Conservation (phyloP, 169 alveolate species). For the Plasmodium malariae region DNA sequence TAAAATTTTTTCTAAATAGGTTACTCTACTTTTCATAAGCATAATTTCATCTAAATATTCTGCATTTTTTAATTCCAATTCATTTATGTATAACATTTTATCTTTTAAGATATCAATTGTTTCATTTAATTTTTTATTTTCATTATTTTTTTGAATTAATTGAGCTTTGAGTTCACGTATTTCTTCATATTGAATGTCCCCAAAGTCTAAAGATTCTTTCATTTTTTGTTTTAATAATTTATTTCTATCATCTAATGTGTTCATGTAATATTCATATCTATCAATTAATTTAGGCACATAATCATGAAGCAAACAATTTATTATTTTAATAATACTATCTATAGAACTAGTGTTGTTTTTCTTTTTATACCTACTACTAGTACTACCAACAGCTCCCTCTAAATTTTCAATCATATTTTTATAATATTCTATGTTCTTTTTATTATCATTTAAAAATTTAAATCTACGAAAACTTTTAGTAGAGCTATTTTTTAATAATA, state of each 20-base stretch:
- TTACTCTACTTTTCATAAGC: slow-evolving; percentile 47
- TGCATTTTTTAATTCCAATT: slow-evolving; percentile 55
- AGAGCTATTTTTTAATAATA: too few relatives aligned
- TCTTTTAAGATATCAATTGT: slow-evolving; percentile 47
- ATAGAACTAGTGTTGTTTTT: slow-evolving; percentile 30
- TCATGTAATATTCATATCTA: slow-evolving; percentile 69
- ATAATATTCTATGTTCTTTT: slow-evolving; percentile 37
- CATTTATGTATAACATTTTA: slow-evolving; percentile 43
- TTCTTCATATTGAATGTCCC: slow-evolving; percentile 71
- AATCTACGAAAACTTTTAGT: slow-evolving; percentile 37
- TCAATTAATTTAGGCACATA: slow-evolving; percentile 68
- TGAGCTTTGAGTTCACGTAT: slow-evolving; percentile 51
- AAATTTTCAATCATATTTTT: slow-evolving; percentile 43
- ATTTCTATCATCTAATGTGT: slow-evolving; percentile 59
- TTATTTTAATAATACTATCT: slow-evolving; percentile 62
- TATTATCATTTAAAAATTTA: slow-evolving; percentile 43
- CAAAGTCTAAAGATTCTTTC: slow-evolving; percentile 56
- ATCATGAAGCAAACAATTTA: slow-evolving; percentile 66
- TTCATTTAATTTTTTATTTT: slow-evolving; percentile 64
- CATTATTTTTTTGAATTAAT: slow-evolving; percentile 56
- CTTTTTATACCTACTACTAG: too few relatives aligned
- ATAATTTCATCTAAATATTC: slow-evolving; percentile 71
- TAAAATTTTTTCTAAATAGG: slow-evolving; percentile 65
- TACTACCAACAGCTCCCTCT: slow-evolving; percentile 40
- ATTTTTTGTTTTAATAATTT: slow-evolving; percentile 58